Conservation (phyloP, 352 stramenopile genomes). For the Globisporangium cystogenes region DNA sequence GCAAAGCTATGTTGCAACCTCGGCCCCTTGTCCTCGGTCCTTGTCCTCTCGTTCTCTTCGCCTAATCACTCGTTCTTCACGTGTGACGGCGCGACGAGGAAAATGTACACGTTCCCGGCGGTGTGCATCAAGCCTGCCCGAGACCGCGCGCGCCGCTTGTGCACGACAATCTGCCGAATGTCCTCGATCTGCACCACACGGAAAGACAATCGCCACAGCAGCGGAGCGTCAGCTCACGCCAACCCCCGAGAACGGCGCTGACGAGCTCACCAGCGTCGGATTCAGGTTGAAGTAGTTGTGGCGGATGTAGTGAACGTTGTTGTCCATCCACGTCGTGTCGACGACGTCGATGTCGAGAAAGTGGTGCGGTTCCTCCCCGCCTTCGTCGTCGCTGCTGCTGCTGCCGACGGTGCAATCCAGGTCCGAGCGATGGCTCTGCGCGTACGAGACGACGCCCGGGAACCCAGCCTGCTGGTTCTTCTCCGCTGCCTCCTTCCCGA, state of each 20-base stretch:
- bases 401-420: slow-evolving; percentile 2
- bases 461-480: slow-evolving; percentile 49
- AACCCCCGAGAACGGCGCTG: no score
- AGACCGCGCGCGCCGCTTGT: slow-evolving; percentile 17
- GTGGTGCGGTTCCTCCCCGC: slow-evolving; percentile 15
- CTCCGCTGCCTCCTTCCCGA: slow-evolving; percentile 42
- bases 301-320: slow-evolving; percentile 48
- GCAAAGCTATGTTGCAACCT: no score
- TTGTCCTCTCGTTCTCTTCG: no score
- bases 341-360: slow-evolving; percentile 73
- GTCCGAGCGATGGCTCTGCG: slow-evolving; percentile 32
- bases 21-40: no score
- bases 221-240: no score
- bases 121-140: slow-evolving; percentile 23
- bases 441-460: slow-evolving; percentile 44
- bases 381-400: slow-evolving; percentile 16
- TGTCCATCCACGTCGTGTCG: slow-evolving; percentile 62
- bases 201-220: no score
- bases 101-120: slow-evolving; percentile 33
- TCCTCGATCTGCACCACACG: no score
- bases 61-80: no score
- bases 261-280: slow-evolving; percentile 62
- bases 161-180: no score
- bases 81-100: slow-evolving; percentile 22
- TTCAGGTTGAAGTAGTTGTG: slow-evolving; percentile 66